Percentiles rank a stretch among this genome's conserved stretches.
Conservation (phyloP, 164 flowering plant genomes). For the Platanus orientalis region DNA sequence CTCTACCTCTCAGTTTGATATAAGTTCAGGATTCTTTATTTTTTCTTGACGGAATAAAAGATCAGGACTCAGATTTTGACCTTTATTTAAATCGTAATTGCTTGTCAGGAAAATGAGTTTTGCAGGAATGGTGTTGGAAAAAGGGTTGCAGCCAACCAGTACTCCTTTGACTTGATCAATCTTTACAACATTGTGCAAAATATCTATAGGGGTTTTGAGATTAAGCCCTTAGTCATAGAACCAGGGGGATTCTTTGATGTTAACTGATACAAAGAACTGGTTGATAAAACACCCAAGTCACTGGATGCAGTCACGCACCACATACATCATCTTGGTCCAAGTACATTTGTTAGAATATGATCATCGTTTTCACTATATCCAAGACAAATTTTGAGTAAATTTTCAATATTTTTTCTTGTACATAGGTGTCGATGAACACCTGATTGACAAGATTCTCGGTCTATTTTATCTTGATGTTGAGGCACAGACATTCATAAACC, state of each 20-base stretch:
- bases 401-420: neutral
- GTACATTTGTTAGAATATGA: conserved; percentile 21
- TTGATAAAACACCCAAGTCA: conserved; percentile 28
- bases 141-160: conserved; percentile 51
- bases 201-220: conserved; percentile 28
- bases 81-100: neutral
- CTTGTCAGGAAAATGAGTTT: conserved; percentile 64
- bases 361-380: neutral
- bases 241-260: conserved; percentile 72
- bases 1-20: neutral
- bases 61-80: too few relatives aligned
- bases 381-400: neutral
- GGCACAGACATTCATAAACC: conserved; percentile 40
- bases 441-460: conserved; percentile 70
- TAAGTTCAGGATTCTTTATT: neutral
- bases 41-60: too few relatives aligned
- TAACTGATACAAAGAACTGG: conserved; percentile 48
- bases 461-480: conserved; percentile 73
- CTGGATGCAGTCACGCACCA: conserved; percentile 61
- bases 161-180: conserved; percentile 40
- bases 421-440: conserved; percentile 62
- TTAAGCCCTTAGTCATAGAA: conserved; percentile 48
- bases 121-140: conserved; percentile 64
- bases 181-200: conserved; percentile 38
- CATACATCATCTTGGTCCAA: conserved; percentile 80